Base-by-base conservation (phyloP, 257 asterid genomes). In the Forsythia suspensa region DNA sequence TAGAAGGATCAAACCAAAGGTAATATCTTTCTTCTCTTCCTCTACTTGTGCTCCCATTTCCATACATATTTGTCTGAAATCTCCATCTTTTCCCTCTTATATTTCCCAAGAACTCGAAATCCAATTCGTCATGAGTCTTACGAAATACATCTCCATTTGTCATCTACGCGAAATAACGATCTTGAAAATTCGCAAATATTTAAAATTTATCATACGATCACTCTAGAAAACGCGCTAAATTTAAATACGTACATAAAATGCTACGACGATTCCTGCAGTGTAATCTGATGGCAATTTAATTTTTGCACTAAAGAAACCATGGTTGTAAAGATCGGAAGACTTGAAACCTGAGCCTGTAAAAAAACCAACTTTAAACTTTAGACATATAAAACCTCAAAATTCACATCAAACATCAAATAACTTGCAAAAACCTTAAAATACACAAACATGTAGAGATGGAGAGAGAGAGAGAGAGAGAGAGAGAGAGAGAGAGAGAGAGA, bases 1-100 rank as follows among this genome's bases (percentile, higher is more conserved):
- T 88, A 2, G 97, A 88, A 12, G 98, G 99, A 81, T 95, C 98
- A 82, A 95, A 95, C 91, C 92, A 89, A 6, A 95, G 93, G 72
- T 76, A 82, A 29, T 90, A 95, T 81, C 99, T 90, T 76, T 95
- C 99, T 84, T 95, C 99, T 80, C 99, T 86, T n/a, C 99, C 98
- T 80, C 97, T 83, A 39, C 76, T 82, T 2, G 94, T 92, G 87
- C 99, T 95, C 76, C 99, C 99, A 75, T 95, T 93, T 16, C 99
- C 99, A 82, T 95, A 95, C 96, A 92, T 81, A 44, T 95, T 95
- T 13, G 98, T 95, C 87, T 95, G 99, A 87, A 95, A 95, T 72
- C 98, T 84, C 99, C 99, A 95, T 37, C 93, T 88, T 80, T 95
- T 92, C 43, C 99, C 98, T 71, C 74, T 85, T 43, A 95, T 83